These are phyloP conservation scores for Pichia sp. DNA, from an alignment of 1,139 yeast species.

Conservation along the genomic window DNA sequence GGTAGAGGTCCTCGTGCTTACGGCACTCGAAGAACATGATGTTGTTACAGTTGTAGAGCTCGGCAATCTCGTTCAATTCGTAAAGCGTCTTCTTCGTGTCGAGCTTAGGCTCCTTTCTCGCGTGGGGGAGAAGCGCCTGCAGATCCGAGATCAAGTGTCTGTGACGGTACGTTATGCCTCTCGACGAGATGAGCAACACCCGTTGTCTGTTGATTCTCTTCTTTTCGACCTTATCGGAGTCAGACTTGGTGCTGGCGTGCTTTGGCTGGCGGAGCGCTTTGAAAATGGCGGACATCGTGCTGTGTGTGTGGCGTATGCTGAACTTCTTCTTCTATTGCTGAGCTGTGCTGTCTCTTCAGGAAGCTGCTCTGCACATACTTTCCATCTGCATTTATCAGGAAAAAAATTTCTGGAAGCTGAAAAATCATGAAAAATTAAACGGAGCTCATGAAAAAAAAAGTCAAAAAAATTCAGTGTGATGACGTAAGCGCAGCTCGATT, in stretches of 20 bases:
- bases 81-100: constrained; percentile 87
- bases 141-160: constrained; percentile 90
- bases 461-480: neutral
- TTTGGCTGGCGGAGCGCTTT: constrained; percentile 55
- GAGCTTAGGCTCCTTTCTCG: constrained; percentile 93
- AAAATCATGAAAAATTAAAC: constrained; percentile 2
- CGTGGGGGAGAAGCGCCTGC: constrained; percentile 79
- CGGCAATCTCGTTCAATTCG: constrained; percentile 93
- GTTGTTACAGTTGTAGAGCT: constrained; percentile 94
- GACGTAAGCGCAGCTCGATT: neutral
- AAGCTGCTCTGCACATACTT: neutral
- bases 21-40: constrained; percentile 92
- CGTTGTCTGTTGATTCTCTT: constrained; percentile 68
- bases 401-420: neutral
- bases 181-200: constrained; percentile 80
- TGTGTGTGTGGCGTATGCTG: no score
- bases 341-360: no score
- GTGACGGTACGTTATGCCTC: constrained; percentile 93
- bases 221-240: constrained; percentile 16
- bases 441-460: neutral
- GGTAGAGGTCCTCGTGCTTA: constrained; percentile 90
- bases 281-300: constrained; percentile 46
- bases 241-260: constrained; percentile 38
- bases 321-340: no score
- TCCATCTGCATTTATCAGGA: neutral